Evolutionary conservation across 73 alveolate genomes (phyloP).

Genomic region (Paramecium sonneborni): DNA sequence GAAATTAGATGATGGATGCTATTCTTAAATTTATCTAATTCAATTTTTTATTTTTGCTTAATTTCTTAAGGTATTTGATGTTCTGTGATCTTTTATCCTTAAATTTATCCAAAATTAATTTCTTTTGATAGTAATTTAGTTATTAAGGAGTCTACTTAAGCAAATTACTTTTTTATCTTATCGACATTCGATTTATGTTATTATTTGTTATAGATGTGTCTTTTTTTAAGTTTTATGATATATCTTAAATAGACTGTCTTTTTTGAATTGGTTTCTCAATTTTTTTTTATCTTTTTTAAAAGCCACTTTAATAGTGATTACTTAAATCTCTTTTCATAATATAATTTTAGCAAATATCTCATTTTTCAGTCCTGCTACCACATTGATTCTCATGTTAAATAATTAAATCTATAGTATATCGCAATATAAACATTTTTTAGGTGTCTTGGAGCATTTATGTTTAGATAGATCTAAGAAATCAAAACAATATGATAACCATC

Average conservation of each 20-base stretch:
- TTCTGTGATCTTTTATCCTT: not conserved
- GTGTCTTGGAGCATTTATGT: constrained; percentile 26
- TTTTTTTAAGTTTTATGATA: not conserved
- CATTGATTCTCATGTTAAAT: constrained; percentile 17
- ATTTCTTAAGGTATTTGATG: not conserved
- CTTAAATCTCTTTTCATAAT: not conserved
- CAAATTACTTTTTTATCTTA: not conserved
- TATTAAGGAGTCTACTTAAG: not conserved
- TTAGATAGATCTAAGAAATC: not conserved
- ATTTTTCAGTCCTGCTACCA: constrained; percentile 44
- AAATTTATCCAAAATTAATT: not conserved
- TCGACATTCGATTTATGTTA: not conserved
- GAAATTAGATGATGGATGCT: not conserved
- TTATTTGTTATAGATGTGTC: not conserved
- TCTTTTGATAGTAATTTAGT: not conserved
- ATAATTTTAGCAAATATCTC: not conserved
- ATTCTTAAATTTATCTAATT: not conserved
- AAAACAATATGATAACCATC: not conserved
- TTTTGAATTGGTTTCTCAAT: not conserved
- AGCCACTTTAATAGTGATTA: not conserved
- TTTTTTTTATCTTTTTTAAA: not conserved
- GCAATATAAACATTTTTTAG: not conserved
- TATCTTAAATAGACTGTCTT: not conserved
- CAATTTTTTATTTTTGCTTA: not conserved
- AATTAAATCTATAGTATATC: not conserved